phyloP scores from a whole-genome alignment of 1,284 basidiomycete genomes.

The Ganoderma sinense region DNA sequence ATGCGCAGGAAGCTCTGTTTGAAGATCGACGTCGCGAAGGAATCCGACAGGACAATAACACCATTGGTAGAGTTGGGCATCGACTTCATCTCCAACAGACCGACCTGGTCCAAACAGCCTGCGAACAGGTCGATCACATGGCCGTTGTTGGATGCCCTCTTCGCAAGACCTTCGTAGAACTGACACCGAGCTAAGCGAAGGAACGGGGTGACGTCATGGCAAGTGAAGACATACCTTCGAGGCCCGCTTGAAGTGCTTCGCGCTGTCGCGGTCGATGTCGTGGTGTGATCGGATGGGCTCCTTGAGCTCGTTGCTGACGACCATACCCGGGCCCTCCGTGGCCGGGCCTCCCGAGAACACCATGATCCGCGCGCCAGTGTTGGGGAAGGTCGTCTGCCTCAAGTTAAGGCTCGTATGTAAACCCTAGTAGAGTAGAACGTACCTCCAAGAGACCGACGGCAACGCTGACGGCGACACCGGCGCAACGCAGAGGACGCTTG shows the following conservation, averaged over 20 bases:
- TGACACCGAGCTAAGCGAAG: slow-evolving; percentile 41
- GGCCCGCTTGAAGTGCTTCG: slow-evolving; percentile 98
- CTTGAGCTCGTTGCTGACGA: slow-evolving; percentile 94
- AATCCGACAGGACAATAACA: slow-evolving; percentile 95
- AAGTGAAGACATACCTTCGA: slow-evolving; percentile 71
- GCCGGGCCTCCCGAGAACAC: slow-evolving; percentile 96
- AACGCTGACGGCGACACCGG: slow-evolving; percentile 94
- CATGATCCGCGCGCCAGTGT: slow-evolving; percentile 97
- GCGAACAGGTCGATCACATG: slow-evolving; percentile 97
- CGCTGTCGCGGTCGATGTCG: slow-evolving; percentile 97
- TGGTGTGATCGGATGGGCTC: slow-evolving; percentile 99
- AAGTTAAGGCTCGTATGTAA: background rate
- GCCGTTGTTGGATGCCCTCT: slow-evolving; percentile 93
- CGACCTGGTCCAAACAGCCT: slow-evolving; percentile 98
- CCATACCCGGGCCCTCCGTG: slow-evolving; percentile 97
- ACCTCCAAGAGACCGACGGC: slow-evolving; percentile 95
- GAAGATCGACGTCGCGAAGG: slow-evolving; percentile 98
- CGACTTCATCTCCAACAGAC: slow-evolving; percentile 97
- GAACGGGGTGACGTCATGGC: slow-evolving; percentile 6
- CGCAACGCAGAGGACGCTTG: slow-evolving; percentile 94
- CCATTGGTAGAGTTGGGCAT: slow-evolving; percentile 96
- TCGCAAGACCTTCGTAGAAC: slow-evolving; percentile 98
- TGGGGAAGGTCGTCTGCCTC: slow-evolving; percentile 86
- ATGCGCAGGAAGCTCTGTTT: slow-evolving; percentile 97
- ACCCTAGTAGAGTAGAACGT: slow-evolving; percentile 27